phyloP scores from a whole-genome alignment of 2,329 filamentous ascomycete species.

The Xylaria sp. region DNA sequence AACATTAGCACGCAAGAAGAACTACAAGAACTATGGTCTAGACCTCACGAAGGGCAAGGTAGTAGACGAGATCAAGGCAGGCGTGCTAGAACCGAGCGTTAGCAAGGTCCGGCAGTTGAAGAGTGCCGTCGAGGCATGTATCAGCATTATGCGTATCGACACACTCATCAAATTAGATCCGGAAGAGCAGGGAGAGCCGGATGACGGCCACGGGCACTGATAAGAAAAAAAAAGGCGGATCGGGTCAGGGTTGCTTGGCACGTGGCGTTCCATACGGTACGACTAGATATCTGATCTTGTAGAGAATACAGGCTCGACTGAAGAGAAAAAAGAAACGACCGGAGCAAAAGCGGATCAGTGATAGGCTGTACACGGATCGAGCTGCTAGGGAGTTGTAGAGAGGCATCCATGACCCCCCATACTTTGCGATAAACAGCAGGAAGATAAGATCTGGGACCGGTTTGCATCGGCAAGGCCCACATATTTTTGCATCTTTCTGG shows the following conservation, averaged over 20 bases:
- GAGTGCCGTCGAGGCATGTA: slow-evolving; percentile 97
- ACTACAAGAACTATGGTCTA: slow-evolving; percentile 98
- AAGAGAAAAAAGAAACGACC: slow-evolving; percentile 20
- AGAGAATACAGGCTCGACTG: slow-evolving; percentile 28
- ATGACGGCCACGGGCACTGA: slow-evolving; percentile 89
- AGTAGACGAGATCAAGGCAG: slow-evolving; percentile 91
- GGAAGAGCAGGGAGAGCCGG: slow-evolving; percentile 77
- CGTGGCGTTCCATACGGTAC: slow-evolving; percentile 37
- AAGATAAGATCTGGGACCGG: slow-evolving; percentile 30
- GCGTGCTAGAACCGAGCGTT: slow-evolving; percentile 95
- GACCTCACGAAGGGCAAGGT: slow-evolving; percentile 91
- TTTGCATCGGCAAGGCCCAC: slow-evolving; percentile 42
- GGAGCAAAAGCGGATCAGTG: slow-evolving; percentile 12
- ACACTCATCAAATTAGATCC: slow-evolving; percentile 98
- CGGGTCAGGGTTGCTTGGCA: slow-evolving; percentile 36
- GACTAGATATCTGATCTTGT: slow-evolving; percentile 35
- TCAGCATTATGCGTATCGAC: slow-evolving; percentile 99
- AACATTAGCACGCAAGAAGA: slow-evolving; percentile 90
- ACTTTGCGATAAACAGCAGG: slow-evolving; percentile 6
- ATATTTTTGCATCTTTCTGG: slow-evolving; percentile 18
- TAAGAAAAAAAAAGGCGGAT: slow-evolving; percentile 35
- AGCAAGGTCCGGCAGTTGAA: slow-evolving; percentile 99
- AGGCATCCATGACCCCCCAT: slow-evolving; percentile 26
- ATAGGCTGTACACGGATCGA: slow-evolving; percentile 26
- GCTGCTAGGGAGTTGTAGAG: slow-evolving; percentile 12